Evolutionary conservation across 148 eudicot genomes (phyloP), one percentile per base, ranked within the genome.

Genomic region (Fagopyrum esculentum): DNA sequence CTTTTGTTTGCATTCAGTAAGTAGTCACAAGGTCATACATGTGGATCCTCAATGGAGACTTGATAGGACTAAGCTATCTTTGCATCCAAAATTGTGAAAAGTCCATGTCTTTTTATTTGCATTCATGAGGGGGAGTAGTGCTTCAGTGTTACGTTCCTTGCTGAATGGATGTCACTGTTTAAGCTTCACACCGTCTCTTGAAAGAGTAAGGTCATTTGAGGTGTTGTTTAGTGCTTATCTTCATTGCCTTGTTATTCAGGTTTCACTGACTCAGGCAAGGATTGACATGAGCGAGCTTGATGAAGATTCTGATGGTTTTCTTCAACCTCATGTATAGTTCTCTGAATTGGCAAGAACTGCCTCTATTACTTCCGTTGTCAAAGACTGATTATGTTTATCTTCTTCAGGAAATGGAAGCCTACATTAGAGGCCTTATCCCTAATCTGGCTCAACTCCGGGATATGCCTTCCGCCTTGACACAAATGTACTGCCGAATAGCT

Each of bases 271-370:
- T 17, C 98, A 95, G 80, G 98, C 98, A 74, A 89, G 98, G 83
- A 95, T 95, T 68, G 98, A 95, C 78, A 95, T 92, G 98, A 95
- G 98, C 79, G 98, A 95, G 89, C 97, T 95, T 75, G 98, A 95
- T 78, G 98, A 92, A 78, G 98, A 95, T 80, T 95, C 98, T 76
- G 98, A 94, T 84, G 98, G 98, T 75, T 94, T 94, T 77, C 98
- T 94, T 76, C 97, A 90, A 81, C 86, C 96, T 72, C 87, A 90
- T 87, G 98, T 94, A 87, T 78, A 74, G 74, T 73, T 56, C 17
- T n/a, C 9, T 57, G 7, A n/a, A 57, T 6, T 19, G 63, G 7
- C 63, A 16, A n/a, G 59, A 2, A 22, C 26, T 22, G 26, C 26
- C 26, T 22, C 26, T 22, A 22, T 22, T 22, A 22, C 26, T 22